These are phyloP conservation scores for Citrus hindsii DNA, from an alignment of 345 rosid genomes.

Conservation along the genomic window DNA sequence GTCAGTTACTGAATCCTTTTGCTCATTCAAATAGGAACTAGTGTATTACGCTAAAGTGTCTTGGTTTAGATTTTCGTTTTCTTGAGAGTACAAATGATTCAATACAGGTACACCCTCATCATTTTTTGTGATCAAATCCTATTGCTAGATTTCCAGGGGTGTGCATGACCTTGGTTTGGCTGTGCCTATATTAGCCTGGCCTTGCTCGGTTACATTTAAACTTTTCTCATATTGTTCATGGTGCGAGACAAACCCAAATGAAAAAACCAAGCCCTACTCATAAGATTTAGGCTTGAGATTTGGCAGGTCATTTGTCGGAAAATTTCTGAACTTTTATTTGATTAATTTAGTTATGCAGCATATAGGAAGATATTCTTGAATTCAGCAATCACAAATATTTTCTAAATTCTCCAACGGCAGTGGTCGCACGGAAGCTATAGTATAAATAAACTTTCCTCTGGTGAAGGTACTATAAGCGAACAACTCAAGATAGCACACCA, in stretches of 20 bases:
- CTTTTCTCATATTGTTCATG: not conserved
- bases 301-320: not conserved
- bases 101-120: too few species aligned
- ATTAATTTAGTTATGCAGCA: not conserved
- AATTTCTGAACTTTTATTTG: not conserved
- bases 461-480: not conserved
- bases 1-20: not conserved
- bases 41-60: not conserved
- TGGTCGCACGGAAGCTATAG: not conserved
- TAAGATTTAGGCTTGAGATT: not conserved
- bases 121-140: too few species aligned
- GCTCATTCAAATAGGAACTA: not conserved
- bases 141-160: too few species aligned
- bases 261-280: not conserved
- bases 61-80: too few species aligned
- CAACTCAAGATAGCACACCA: not conserved
- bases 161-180: too few species aligned
- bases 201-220: too few species aligned
- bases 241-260: not conserved
- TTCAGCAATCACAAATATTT: not conserved
- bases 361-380: not conserved
- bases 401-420: not conserved
- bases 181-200: too few species aligned
- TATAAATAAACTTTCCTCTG: not conserved
- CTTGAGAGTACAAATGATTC: too few species aligned